phyloP scores from a whole-genome alignment of 169 alveolate genomes.

The Eimeria falciformis region DNA sequence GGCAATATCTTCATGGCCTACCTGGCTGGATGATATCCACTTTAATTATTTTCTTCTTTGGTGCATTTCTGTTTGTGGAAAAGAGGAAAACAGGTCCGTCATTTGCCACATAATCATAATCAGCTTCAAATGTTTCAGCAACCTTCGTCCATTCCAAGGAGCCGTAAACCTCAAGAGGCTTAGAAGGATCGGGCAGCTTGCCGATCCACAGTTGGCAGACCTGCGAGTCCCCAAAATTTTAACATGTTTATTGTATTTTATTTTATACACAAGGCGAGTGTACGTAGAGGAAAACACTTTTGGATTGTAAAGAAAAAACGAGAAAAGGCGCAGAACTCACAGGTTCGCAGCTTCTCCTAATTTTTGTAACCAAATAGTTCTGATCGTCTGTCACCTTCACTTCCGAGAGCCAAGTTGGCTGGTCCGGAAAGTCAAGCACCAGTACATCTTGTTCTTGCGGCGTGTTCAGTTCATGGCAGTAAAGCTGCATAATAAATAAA shows the following conservation, averaged over 20 bases:
- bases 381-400: constrained; percentile 21
- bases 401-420: constrained; percentile 56
- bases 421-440: constrained; percentile 28
- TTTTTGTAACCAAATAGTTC: neutral
- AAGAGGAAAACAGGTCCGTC: constrained; percentile 42
- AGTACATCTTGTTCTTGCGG: constrained; percentile 54
- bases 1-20: neutral
- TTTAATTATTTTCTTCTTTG: constrained; percentile 39
- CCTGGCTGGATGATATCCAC: constrained; percentile 40
- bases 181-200: neutral
- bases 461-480: constrained; percentile 66
- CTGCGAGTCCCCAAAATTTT: neutral
- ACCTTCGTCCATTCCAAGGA: constrained; percentile 45
- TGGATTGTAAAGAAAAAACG: neutral
- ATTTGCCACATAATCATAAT: constrained; percentile 56
- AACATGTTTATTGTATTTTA: neutral
- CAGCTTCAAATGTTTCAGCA: constrained; percentile 47
- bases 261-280: neutral
- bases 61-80: constrained; percentile 68
- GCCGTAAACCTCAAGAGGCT: neutral
- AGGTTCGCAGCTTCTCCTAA: constrained; percentile 68
- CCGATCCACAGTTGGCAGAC: constrained; percentile 66
- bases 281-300: neutral
- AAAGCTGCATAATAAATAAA: neutral
- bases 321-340: neutral